These are phyloP conservation scores for Noccaea bulbosa DNA, from an alignment of 345 rosid genomes.

Conservation along the genomic window DNA sequence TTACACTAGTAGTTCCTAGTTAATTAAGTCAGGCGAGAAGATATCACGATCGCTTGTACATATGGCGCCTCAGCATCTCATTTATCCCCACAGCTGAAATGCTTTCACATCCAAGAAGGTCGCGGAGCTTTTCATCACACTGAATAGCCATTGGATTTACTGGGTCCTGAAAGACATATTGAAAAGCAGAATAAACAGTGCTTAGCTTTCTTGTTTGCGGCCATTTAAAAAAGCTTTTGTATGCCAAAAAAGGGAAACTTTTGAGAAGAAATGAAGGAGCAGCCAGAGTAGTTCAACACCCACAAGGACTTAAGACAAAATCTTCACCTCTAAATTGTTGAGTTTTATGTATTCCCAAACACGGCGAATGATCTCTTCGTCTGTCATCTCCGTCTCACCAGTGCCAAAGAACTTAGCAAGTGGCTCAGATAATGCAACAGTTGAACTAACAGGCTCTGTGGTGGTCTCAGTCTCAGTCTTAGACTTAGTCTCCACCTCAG, in stretches of 20 bases:
- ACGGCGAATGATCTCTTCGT: conserved; percentile 54
- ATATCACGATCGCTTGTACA: conserved; percentile 64
- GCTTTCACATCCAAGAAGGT: conserved; percentile 89
- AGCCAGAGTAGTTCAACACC: not conserved
- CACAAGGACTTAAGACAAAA: not conserved
- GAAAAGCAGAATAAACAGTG: not conserved
- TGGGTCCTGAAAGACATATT: conserved; percentile 59
- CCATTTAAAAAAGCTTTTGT: not conserved
- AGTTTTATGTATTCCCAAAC: conserved; percentile 85
- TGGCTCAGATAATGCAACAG: conserved; percentile 68
- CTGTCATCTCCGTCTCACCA: conserved; percentile 68
- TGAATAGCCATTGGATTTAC: conserved; percentile 74
- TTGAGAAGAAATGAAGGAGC: conserved; percentile 10
- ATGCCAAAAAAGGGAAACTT: not conserved
- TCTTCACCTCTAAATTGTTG: conserved; percentile 70
- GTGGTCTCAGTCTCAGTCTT: conserved; percentile 56
- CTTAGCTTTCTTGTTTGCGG: conserved; percentile 16
- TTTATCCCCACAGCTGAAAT: conserved; percentile 80
- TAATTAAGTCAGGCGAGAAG: conserved; percentile 45
- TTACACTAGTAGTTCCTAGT: conserved; percentile 46
- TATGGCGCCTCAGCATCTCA: conserved; percentile 71
- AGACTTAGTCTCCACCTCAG: conserved; percentile 57
- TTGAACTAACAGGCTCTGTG: conserved; percentile 51
- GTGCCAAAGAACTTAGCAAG: conserved; percentile 80
- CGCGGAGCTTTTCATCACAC: conserved; percentile 76